These are phyloP conservation scores for Pichia sporocuriosa DNA, from an alignment of 805 yeast species.

Conservation along the genomic window DNA sequence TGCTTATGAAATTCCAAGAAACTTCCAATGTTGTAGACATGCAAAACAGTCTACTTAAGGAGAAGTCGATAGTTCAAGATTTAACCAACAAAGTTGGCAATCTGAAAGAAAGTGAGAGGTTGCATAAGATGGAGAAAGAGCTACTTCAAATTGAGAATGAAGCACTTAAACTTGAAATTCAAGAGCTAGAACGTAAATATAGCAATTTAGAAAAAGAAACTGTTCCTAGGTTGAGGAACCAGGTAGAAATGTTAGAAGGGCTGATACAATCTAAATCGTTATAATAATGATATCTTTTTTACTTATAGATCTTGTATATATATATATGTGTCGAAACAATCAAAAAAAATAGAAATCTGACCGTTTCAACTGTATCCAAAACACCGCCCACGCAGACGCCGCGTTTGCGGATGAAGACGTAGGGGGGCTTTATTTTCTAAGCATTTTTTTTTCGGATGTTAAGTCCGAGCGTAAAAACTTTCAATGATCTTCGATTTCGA, in stretches of 20 bases:
- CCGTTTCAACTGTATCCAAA: too few relatives aligned
- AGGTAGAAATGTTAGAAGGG: slow-evolving; percentile 30
- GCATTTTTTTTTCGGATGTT: too few relatives aligned
- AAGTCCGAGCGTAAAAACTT: too few relatives aligned
- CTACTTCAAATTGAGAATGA: slow-evolving; percentile 32
- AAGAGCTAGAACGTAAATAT: slow-evolving; percentile 35
- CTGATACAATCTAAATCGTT: too few relatives aligned
- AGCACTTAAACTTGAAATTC: slow-evolving; percentile 34
- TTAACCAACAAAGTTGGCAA: slow-evolving; percentile 1
- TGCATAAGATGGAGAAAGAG: slow-evolving; percentile 34
- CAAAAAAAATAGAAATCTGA: too few relatives aligned
- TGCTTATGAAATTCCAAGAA: slow-evolving; percentile 43
- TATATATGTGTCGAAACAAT: too few relatives aligned
- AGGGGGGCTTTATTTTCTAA: too few relatives aligned
- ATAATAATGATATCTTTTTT: too few relatives aligned
- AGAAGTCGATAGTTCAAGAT: slow-evolving; percentile 20
- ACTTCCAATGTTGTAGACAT: slow-evolving; percentile 50
- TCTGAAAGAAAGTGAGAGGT: slow-evolving; percentile 3
- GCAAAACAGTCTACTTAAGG: slow-evolving; percentile 41
- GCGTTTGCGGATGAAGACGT: too few relatives aligned
- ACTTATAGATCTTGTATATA: too few relatives aligned
- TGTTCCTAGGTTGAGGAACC: slow-evolving; percentile 42
- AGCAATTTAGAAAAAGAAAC: slow-evolving; percentile 35
- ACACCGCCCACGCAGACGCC: too few relatives aligned
- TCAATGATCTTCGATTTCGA: too few relatives aligned